Conservation (phyloP, 352 stramenopile species). For the Pythium coloratum region DNA sequence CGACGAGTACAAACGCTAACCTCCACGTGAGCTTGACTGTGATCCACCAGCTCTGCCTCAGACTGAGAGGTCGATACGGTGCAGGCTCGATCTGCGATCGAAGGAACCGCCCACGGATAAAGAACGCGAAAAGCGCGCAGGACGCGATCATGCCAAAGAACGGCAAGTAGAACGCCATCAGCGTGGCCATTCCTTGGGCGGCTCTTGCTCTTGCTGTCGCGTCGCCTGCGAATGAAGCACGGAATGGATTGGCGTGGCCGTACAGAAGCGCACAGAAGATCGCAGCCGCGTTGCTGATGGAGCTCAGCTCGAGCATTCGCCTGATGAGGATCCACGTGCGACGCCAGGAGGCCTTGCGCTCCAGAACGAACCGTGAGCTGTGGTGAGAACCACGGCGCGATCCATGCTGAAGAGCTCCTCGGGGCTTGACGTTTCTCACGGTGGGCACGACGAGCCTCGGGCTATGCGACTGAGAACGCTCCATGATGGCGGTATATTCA, state of each 20-base stretch:
- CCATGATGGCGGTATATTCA: too few relatives aligned
- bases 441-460: too few relatives aligned
- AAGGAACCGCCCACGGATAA: not conserved
- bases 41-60: not conserved
- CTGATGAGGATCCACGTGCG: not conserved
- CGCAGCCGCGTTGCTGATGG: not conserved
- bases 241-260: not conserved
- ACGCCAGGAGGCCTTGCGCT: not conserved
- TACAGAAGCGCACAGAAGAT: not conserved
- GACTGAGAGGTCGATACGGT: not conserved
- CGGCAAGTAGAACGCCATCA: not conserved
- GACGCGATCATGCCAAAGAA: not conserved
- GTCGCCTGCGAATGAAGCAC: not conserved
- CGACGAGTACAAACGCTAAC: not conserved
- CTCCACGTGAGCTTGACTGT: not conserved
- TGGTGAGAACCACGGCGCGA: not conserved
- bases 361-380: not conserved
- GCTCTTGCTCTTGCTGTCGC: not conserved
- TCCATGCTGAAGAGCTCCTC: not conserved
- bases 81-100: not conserved
- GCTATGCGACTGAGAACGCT: too few relatives aligned
- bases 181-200: not conserved
- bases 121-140: not conserved
- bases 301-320: not conserved
- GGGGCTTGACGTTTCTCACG: not conserved